Evolutionary conservation across 441 rosid genomes (phyloP).

Genomic region (Pelargonium cotyledonis): DNA sequence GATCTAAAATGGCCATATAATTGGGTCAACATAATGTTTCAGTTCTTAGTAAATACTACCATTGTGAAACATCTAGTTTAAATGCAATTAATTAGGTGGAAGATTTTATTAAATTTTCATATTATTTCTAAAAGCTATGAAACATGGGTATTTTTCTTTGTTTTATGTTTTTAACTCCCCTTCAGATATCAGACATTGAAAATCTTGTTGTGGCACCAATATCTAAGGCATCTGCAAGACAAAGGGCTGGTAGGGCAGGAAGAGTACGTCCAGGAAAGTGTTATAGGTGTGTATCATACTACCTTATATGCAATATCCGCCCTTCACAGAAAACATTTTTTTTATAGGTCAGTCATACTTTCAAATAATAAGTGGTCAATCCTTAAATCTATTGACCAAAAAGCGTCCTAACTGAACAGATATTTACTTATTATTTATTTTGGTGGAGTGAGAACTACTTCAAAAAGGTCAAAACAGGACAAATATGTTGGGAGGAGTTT

Average conservation of each 20-base stretch:
- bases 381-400: too few relatives aligned
- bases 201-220: slow-evolving; percentile 91
- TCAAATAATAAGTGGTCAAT: too few relatives aligned
- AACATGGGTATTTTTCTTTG: slow-evolving; percentile 2
- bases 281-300: slow-evolving; percentile 80
- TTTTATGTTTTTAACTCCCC: slow-evolving; percentile 11
- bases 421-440: too few relatives aligned
- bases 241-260: slow-evolving; percentile 98
- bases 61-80: background rate
- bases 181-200: slow-evolving; percentile 84
- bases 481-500: too few relatives aligned
- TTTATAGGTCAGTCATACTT: too few relatives aligned
- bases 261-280: slow-evolving; percentile 97
- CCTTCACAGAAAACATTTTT: too few relatives aligned
- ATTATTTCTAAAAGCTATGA: background rate
- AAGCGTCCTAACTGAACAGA: too few relatives aligned
- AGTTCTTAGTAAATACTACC: background rate
- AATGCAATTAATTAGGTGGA: background rate
- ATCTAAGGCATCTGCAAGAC: slow-evolving; percentile 96
- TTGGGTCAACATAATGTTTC: background rate
- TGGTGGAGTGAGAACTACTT: too few relatives aligned
- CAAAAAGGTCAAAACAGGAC: too few relatives aligned
- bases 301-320: background rate
- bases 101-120: background rate
- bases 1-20: background rate